Evolutionary conservation across 2,329 filamentous ascomycete genomes (phyloP), one percentile per base, ranked within the genome.

Genomic region (Canariomyces notabilis): DNA sequence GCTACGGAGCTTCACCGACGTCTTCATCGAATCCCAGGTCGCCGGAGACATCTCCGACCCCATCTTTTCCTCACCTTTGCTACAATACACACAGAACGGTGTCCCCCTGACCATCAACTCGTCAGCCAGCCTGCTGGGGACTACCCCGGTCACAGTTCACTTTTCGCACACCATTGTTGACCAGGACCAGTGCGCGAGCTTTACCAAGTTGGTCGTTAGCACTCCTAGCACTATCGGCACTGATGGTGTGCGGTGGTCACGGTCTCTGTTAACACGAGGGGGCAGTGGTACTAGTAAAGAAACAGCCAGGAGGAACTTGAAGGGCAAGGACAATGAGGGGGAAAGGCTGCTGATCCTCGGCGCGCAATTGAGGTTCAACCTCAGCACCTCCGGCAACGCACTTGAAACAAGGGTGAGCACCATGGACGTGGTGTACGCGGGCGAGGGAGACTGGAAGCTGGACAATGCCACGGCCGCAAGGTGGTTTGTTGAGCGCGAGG

Each of bases 131-230:
- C 14, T 48, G n/a, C 33, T 48, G 16, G n/a, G n/a, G n/a, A 16
- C 23, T n/a, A 37, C 22, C 18, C 29, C 45, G 4, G 22, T 43
- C 16, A 34, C 32, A n/a, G 33, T 48, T 20, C 23, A 31, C 15
- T 22, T 21, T 14, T 32, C 18, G 14, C 35, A 26, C 16, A 43
- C 45, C 18, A 29, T 48, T 16, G 19, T 48, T 26, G 45, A 48
- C 19, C 45, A 48, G 29, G 32, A 31, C 20, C 15, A 21, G 15
- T 48, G 45, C 26, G 36, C 31, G 16, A 33, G 29, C 19, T 48
- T 37, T 29, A 32, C 39, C 19, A 31, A 43, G 9, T n/a, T 49
- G 16, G 38, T 49, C 20, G 16, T 42, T 5, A 22, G 12, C 19
- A 42, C 12, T n/a, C 23, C 32, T 9, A 39, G 16, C 35, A n/a